Percentiles rank a stretch among this genome's conserved stretches.
These are phyloP conservation scores for Mitragyna speciosa DNA, from an alignment of 257 asterid species.

Conservation along the genomic window DNA sequence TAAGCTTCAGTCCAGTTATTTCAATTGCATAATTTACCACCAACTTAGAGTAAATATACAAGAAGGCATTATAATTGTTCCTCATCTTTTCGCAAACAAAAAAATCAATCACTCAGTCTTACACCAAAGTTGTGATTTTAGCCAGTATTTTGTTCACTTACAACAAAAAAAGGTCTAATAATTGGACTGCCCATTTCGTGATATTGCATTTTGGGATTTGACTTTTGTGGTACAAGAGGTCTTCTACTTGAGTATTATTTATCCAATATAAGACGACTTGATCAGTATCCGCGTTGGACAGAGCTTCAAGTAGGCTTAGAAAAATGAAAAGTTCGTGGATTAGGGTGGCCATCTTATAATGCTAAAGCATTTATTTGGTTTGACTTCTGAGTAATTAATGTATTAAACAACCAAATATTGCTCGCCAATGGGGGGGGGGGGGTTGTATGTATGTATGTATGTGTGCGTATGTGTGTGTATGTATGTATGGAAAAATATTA, in stretches of 20 bases:
- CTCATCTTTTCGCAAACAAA: no score
- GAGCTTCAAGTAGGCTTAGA: background rate
- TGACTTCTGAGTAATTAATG: background rate
- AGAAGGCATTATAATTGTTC: no score
- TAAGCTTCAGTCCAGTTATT: no score
- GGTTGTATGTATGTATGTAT: no score
- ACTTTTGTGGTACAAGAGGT: background rate
- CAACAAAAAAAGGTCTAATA: no score
- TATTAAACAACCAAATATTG: constrained; percentile 17
- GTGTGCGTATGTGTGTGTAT: no score
- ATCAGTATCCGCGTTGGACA: constrained; percentile 7
- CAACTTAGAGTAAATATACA: no score
- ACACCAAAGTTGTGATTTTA: no score
- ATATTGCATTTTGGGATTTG: background rate
- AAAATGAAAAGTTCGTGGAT: background rate
- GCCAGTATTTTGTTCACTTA: no score
- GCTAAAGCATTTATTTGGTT: background rate
- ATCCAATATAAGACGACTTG: background rate
- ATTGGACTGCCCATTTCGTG: background rate
- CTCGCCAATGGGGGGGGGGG: constrained; percentile 11
- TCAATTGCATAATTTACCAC: no score
- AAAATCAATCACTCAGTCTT: no score
- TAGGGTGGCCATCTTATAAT: background rate
- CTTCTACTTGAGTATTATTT: background rate
- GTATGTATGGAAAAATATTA: no score